A percentile compares a stretch with the other conserved stretches of the same genome.
Conservation (phyloP, 2,329 filamentous ascomycete genomes). For the Pestalotiopsis fici region DNA sequence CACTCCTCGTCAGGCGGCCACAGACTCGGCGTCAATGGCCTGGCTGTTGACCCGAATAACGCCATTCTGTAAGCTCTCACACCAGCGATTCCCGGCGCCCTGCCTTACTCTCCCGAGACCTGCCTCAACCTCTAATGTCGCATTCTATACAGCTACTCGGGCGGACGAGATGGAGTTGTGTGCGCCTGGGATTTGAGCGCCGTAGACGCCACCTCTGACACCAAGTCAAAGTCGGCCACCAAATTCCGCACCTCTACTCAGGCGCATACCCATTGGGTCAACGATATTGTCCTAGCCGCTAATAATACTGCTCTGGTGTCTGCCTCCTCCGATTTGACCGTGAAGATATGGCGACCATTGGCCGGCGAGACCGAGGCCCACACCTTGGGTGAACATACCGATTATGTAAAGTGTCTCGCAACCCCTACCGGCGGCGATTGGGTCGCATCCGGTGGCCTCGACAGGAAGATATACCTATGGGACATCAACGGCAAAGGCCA, state of each 20-base stretch:
- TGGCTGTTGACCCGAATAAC: slow-evolving; percentile 81
- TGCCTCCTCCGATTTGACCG: slow-evolving; percentile 89
- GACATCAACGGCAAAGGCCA: slow-evolving; percentile 87
- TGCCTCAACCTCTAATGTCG: slow-evolving; percentile 15
- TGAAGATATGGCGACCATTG: slow-evolving; percentile 87
- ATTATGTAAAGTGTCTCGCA: slow-evolving; percentile 95
- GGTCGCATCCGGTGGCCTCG: slow-evolving; percentile 92
- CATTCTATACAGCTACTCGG: slow-evolving; percentile 73
- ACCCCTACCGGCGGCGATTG: slow-evolving; percentile 72
- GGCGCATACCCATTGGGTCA: slow-evolving; percentile 95
- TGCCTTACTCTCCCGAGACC: background rate
- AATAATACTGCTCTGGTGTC: slow-evolving; percentile 80
- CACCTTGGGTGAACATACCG: slow-evolving; percentile 88
- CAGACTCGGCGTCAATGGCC: slow-evolving; percentile 89
- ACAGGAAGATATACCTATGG: slow-evolving; percentile 91
- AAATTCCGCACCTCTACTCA: slow-evolving; percentile 63
- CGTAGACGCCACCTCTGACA: slow-evolving; percentile 50
- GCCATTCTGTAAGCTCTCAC: slow-evolving; percentile 74
- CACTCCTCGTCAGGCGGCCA: slow-evolving; percentile 73
- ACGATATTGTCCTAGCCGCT: slow-evolving; percentile 82
- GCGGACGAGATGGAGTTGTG: slow-evolving; percentile 90
- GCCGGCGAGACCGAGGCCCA: slow-evolving; percentile 67
- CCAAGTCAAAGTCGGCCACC: slow-evolving; percentile 48
- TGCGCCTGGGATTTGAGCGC: slow-evolving; percentile 88
- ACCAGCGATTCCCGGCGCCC: slow-evolving; percentile 3